Evolutionary conservation across 805 yeast species (phyloP), one percentile per base, ranked within the genome.

Genomic region (Cyberlindnera mycetangii): DNA sequence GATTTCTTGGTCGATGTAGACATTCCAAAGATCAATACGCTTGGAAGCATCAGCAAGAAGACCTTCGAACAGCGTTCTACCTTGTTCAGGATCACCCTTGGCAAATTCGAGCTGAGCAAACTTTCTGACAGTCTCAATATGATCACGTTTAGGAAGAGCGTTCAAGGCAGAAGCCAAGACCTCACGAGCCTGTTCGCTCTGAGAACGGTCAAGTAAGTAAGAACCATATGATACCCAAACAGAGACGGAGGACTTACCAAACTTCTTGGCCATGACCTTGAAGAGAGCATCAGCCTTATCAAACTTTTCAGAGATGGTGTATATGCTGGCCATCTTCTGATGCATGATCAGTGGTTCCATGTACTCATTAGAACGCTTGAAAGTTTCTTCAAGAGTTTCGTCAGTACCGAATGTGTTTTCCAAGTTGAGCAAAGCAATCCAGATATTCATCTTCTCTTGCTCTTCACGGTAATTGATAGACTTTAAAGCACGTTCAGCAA

Each of bases 341-440:
- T 90, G 90, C 75, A 92, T 85, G 15, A 76, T 73, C 52, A 79
- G 77, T 1, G 96, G 75, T 56, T 93, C 99, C 97, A 89, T 89
- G 66, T 82, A 86, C 67, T 89, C 96, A 56, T 88, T 81, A 1
- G 98, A 78, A 53, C 86, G 82, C 63, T 81, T 83, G 76, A 93
- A 92, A 0, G 78, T 77, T 28, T 82, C 88, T 37, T 89, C 89
- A 43, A 90, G 65, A 2, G 93, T 69, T 50, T 89, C 97, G 8
- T 81, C 82, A 18, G 85, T 76, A 45, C 99, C 99, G 66, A 93
- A 93, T 14, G 89, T 81, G 64, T 87, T 89, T 67, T 93, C 99
- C 75, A 95, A 76, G 68, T 93, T 93, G 56, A 93, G 76, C 59
- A 89, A 66, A 0, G 98, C 99, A 64, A 92, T 86, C 98, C 98